A percentile compares a stretch with the other conserved stretches of the same genome.
Conservation (phyloP, 2,329 filamentous ascomycete species). For the Epichloe festucae region DNA sequence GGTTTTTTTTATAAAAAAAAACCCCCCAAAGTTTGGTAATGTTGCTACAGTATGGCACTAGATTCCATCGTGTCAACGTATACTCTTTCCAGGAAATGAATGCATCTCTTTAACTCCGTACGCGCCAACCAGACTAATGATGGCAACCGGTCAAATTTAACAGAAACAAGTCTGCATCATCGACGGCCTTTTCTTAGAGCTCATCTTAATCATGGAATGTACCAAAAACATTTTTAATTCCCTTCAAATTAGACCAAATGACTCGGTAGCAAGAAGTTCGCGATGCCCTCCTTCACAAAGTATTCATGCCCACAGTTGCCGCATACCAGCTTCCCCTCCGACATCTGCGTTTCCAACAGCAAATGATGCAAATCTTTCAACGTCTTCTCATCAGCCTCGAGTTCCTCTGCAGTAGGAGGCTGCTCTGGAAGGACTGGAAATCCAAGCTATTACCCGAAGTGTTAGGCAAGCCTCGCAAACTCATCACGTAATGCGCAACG, state of each 20-base stretch:
- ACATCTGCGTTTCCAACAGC: slow-evolving; percentile 79
- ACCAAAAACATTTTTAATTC: neutral
- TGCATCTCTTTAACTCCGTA: neutral
- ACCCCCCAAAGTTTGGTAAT: neutral
- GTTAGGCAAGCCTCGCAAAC: no score
- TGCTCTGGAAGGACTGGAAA: slow-evolving; percentile 59
- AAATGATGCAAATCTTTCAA: slow-evolving; percentile 68
- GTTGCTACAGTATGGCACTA: neutral
- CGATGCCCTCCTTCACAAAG: slow-evolving; percentile 86
- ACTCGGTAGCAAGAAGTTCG: slow-evolving; percentile 87
- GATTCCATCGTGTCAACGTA: neutral
- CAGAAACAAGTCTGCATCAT: neutral
- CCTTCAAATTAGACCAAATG: slow-evolving; percentile 51
- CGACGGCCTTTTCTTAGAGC: neutral
- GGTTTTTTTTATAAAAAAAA: neutral
- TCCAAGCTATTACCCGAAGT: slow-evolving; percentile 45
- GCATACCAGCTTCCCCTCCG: slow-evolving; percentile 74
- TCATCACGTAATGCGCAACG: no score
- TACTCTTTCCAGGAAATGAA: neutral
- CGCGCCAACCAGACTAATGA: neutral
- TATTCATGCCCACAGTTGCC: slow-evolving; percentile 90
- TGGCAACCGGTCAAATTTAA: neutral
- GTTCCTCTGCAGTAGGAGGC: slow-evolving; percentile 48
- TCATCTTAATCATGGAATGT: neutral
- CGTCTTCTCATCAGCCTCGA: slow-evolving; percentile 53